Evolutionary conservation across 75 land plant genomes (phyloP).

Genomic region (Sequoia sempervirens): DNA sequence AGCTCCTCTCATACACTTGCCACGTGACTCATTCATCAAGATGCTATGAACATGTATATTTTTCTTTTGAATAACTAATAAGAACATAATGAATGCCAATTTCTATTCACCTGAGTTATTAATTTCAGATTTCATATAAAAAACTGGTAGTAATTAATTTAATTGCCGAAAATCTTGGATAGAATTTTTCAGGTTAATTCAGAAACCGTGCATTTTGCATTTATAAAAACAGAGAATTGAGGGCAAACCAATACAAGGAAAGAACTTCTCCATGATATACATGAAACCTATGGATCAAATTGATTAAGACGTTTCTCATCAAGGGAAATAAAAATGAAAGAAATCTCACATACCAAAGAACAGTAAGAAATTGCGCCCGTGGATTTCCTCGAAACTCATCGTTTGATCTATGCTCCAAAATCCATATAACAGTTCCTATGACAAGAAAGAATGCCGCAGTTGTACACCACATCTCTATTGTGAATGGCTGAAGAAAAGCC

Average conservation of each 20-base stretch:
- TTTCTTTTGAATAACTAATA: too few species aligned
- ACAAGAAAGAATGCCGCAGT: conserved; percentile 42
- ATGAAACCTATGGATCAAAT: background rate
- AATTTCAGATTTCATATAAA: too few species aligned
- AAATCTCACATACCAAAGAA: conserved; percentile 41
- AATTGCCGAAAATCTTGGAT: too few species aligned
- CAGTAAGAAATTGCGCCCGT: conserved; percentile 43
- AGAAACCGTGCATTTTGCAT: too few species aligned
- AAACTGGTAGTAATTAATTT: too few species aligned
- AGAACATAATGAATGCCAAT: too few species aligned
- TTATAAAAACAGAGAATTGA: background rate
- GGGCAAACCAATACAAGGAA: background rate
- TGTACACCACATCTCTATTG: conserved; percentile 47
- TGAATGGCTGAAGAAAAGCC: conserved; percentile 58
- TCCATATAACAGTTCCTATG: conserved; percentile 56
- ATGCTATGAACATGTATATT: too few species aligned
- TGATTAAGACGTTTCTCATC: background rate
- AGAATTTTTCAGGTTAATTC: too few species aligned
- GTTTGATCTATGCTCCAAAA: conserved; percentile 51
- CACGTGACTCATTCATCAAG: too few species aligned
- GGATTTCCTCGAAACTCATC: conserved; percentile 62
- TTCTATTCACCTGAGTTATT: too few species aligned
- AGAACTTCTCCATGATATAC: background rate
- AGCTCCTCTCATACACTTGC: too few species aligned
- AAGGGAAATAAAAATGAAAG: background rate